Percentiles rank a stretch among this genome's conserved stretches.
Evolutionary conservation across 2,329 filamentous ascomycete genomes (phyloP).

Genomic region (Herpotrichia juniperi): DNA sequence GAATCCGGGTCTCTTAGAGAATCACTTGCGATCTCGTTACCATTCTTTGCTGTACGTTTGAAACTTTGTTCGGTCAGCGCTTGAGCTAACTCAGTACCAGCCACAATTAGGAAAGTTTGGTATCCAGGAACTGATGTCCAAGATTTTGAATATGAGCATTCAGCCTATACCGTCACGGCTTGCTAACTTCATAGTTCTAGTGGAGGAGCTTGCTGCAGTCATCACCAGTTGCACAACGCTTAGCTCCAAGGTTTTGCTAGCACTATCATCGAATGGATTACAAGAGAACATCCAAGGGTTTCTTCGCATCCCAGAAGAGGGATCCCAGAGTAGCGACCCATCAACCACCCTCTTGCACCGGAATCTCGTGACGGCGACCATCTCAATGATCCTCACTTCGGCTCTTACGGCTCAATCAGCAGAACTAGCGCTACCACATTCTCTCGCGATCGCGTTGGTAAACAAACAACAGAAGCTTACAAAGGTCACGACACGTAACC

Average conservation of each 20-base stretch:
- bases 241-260: slow-evolving; percentile 25
- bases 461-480: slow-evolving; percentile 33
- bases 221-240: slow-evolving; percentile 20
- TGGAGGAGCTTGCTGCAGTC: slow-evolving; percentile 21
- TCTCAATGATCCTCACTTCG: slow-evolving; percentile 36
- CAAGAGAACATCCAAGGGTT: slow-evolving; percentile 28
- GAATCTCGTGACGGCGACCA: slow-evolving; percentile 26
- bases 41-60: slow-evolving; percentile 30
- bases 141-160: slow-evolving; percentile 20
- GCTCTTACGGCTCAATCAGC: slow-evolving; percentile 22
- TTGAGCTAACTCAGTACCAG: slow-evolving; percentile 12
- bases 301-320: slow-evolving; percentile 5
- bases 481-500: slow-evolving; percentile 15
- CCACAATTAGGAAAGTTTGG: slow-evolving; percentile 23
- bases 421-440: slow-evolving; percentile 20
- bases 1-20: slow-evolving; percentile 20
- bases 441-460: slow-evolving; percentile 29
- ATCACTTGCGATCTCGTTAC: slow-evolving; percentile 29
- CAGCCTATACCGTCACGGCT: slow-evolving; percentile 8
- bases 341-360: slow-evolving; percentile 17
- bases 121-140: slow-evolving; percentile 19
- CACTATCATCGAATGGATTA: slow-evolving; percentile 31
- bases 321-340: slow-evolving; percentile 10
- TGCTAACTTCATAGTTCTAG: slow-evolving; percentile 17
- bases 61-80: background rate